Percentiles rank a stretch among this genome's conserved stretches.
These are phyloP conservation scores for Chondrostereum purpureum DNA, from an alignment of 1,284 basidiomycete species.

Conservation along the genomic window DNA sequence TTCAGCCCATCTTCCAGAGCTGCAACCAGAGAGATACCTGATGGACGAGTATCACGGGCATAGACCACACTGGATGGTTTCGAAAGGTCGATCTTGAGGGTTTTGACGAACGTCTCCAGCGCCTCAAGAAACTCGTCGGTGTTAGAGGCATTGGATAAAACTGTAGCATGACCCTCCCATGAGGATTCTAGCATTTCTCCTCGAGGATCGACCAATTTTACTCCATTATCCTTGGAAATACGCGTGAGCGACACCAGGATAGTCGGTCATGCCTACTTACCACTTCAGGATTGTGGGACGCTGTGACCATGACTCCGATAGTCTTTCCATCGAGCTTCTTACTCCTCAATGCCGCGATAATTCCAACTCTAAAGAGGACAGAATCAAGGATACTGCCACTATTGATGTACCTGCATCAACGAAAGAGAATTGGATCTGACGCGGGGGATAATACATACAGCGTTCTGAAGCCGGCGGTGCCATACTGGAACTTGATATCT, in stretches of 20 bases:
- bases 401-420: conserved; percentile 11
- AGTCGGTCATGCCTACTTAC: no score
- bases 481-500: conserved; percentile 74
- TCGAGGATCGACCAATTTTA: conserved; percentile 94
- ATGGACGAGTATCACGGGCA: conserved; percentile 90
- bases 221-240: conserved; percentile 83
- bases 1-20: conserved; percentile 82
- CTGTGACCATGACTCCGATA: conserved; percentile 98
- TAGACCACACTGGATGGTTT: conserved; percentile 83
- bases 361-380: conserved; percentile 88
- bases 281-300: conserved; percentile 95
- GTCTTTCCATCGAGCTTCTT: conserved; percentile 86
- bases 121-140: conserved; percentile 68
- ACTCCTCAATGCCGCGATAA: conserved; percentile 87
- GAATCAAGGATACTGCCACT: conserved; percentile 84
- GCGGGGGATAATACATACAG: conserved; percentile 65
- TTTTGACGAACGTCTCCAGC: conserved; percentile 60
- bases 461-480: conserved; percentile 93
- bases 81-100: conserved; percentile 72
- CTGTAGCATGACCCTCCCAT: conserved; percentile 90
- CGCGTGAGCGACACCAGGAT: conserved; percentile 8
- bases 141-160: conserved; percentile 80
- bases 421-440: conserved; percentile 10
- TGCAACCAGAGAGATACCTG: conserved; percentile 75
- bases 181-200: conserved; percentile 99